phyloP scores from a whole-genome alignment of 805 yeast species.

The Metschnikowia baotianmanensis region DNA sequence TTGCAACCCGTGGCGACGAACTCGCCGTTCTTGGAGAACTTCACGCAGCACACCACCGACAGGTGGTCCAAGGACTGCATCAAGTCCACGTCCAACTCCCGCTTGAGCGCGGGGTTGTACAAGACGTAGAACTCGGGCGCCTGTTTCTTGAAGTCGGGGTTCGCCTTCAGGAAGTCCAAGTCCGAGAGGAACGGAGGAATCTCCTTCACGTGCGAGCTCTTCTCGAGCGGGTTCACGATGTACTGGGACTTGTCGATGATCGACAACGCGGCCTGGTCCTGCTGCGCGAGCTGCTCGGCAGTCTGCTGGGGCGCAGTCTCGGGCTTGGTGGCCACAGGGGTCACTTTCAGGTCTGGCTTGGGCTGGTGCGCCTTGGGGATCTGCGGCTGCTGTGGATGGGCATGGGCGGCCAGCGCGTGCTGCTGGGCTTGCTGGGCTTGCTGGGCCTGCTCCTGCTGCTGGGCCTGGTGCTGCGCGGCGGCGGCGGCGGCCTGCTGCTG shows the following conservation, averaged over 20 bases:
- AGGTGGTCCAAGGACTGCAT: conserved; percentile 89
- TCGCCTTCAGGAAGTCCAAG: conserved; percentile 73
- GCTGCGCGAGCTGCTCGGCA: conserved; percentile 9
- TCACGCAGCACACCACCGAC: conserved; percentile 94
- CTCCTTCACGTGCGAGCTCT: conserved; percentile 62
- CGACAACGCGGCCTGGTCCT: conserved; percentile 26
- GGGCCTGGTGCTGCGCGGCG: conserved; percentile 1
- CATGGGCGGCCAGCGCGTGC: background rate
- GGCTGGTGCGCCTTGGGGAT: conserved; percentile 11
- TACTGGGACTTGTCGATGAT: conserved; percentile 41
- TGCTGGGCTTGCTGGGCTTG: conserved; percentile 14
- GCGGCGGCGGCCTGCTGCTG: conserved; percentile 19
- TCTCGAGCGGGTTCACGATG: conserved; percentile 41
- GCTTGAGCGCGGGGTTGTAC: conserved; percentile 77
- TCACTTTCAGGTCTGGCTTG: conserved; percentile 12
- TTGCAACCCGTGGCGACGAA: conserved; percentile 96
- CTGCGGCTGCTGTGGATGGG: conserved; percentile 12
- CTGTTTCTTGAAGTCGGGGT: conserved; percentile 76
- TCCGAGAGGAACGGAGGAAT: conserved; percentile 80
- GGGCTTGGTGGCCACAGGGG: conserved; percentile 15
- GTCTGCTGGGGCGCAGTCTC: conserved; percentile 15
- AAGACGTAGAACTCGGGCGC: conserved; percentile 82
- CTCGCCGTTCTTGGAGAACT: conserved; percentile 88
- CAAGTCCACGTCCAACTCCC: conserved; percentile 75
- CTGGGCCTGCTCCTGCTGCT: background rate